Base-by-base conservation (phyloP, 306 rosid species). In the Psophocarpus tetragonolobus region DNA sequence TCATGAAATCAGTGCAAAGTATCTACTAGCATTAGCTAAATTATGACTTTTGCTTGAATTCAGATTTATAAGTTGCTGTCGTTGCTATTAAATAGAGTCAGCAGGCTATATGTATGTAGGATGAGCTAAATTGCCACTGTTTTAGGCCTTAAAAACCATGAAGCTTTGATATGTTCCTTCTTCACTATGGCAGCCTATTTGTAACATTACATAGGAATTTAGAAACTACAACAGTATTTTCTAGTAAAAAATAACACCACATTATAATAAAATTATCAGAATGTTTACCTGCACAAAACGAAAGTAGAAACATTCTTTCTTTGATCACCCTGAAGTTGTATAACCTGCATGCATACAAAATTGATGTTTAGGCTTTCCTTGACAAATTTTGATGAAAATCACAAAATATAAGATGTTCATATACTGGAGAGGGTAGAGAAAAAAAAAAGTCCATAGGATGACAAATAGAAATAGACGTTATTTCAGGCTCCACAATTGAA, bases 281-380 rank as follows among this genome's bases (percentile, higher is more conserved):
- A 69, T 36, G 56, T 62, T 41, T 51, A 87, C 90, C 85, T 87
- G 91, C 80, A 84, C 91, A 80, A 87, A n/a, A n/a, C 88, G 78
- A 87, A 87, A 60, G 91, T 82, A 51, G 88, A 84, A 63, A 82
- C 87, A 71, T 87, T 87, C 80, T 87, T 87, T 39, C 91, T 73
- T 77, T 87, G 91, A 85, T 87, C 91, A 38, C 91, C 91, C 85
- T 87, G 91, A 76, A 87, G 91, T 48, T 87, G 91, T 80, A 87
- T 87, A 67, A 87, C 91, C 91, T 84, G 78, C 48, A 82, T 65
- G 35, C 80, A 84, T 21, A 58, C 35, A 68, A 20, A 13, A 71
- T 7, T 27, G 2, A 62, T 18, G 47, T 35, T 71, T 64, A 75
- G 42, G 74, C 14, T 53, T 79, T 50, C n/a, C 35, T 26, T 39